phyloP scores from a whole-genome alignment of 768 basidiomycete species.

The Coprinopsis marcescibilis region DNA sequence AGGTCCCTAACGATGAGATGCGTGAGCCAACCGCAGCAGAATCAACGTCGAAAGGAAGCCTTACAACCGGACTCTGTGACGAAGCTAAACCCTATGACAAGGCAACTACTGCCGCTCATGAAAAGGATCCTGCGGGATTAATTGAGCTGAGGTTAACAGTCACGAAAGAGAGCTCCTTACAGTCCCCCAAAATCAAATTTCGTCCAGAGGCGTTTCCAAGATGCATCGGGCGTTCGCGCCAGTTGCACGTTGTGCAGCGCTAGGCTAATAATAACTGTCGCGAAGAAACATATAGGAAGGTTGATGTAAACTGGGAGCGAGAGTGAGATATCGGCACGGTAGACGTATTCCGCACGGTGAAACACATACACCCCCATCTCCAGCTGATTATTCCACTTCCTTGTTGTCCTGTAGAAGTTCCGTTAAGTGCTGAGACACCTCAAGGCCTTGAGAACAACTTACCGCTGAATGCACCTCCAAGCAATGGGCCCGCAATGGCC shows the following conservation, averaged over 20 bases:
- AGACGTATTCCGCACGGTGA: no score
- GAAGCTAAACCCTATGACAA: conserved; percentile 78
- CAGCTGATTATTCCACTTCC: conserved; percentile 44
- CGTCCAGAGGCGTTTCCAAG: conserved; percentile 48
- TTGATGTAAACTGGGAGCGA: conserved; percentile 67
- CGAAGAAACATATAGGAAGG: conserved; percentile 64
- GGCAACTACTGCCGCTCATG: conserved; percentile 66
- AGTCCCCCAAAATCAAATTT: conserved; percentile 76
- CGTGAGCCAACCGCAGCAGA: conserved; percentile 13
- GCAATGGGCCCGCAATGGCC: conserved; percentile 73
- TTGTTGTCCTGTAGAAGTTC: conserved; percentile 25
- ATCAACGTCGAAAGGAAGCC: conserved; percentile 19
- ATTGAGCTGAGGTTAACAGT: conserved; percentile 8
- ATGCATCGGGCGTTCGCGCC: conserved; percentile 37
- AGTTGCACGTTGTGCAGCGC: conserved; percentile 58
- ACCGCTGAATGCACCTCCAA: conserved; percentile 84
- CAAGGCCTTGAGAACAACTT: conserved; percentile 16
- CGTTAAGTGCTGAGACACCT: no score
- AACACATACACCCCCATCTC: conserved; percentile 80
- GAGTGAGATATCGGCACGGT: conserved; percentile 12
- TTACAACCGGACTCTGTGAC: conserved; percentile 65
- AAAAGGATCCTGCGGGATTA: conserved; percentile 51
- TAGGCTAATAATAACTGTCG: conserved; percentile 47
- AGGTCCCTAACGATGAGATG: conserved; percentile 52
- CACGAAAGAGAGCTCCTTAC: conserved; percentile 39